Conservation (phyloP, 805 yeast species). For the Yarrowia sp. region DNA sequence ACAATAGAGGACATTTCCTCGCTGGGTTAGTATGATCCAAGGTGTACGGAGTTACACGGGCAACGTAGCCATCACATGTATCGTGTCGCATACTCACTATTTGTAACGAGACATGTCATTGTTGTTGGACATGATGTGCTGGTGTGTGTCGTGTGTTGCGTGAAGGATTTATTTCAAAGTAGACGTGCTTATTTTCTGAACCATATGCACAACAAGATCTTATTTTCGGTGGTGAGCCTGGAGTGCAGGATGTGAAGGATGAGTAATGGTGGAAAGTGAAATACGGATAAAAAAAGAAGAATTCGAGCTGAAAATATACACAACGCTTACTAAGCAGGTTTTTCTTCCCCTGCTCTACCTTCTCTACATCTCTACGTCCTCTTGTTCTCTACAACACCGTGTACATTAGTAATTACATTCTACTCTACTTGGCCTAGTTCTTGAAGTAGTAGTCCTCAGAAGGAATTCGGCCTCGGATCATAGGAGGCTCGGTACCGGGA, state of each 20-base stretch:
- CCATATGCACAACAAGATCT: constrained; percentile 15
- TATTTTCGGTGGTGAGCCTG: constrained; percentile 20
- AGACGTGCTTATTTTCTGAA: constrained; percentile 29
- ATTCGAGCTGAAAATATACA: background rate
- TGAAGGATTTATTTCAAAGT: constrained; percentile 17
- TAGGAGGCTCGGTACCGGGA: constrained; percentile 90
- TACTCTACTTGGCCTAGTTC: constrained; percentile 43
- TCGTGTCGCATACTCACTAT: constrained; percentile 40
- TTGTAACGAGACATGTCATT: constrained; percentile 42
- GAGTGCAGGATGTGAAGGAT: background rate
- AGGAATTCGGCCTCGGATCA: constrained; percentile 94
- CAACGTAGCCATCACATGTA: no score
- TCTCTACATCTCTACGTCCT: no score
- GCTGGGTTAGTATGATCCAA: constrained; percentile 39
- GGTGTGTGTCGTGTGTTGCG: constrained; percentile 13
- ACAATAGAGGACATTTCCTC: constrained; percentile 72
- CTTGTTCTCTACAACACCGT: background rate
- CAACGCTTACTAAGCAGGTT: no score
- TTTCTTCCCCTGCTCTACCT: no score
- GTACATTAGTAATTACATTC: constrained; percentile 33
- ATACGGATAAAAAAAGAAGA: background rate
- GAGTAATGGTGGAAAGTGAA: background rate
- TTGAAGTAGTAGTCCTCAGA: constrained; percentile 90
- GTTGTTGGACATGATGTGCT: constrained; percentile 37
- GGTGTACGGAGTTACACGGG: no score